Evolutionary conservation across 179 eudicot genomes (phyloP), one percentile per base, ranked within the genome.

Genomic region (Pouteria campechiana): DNA sequence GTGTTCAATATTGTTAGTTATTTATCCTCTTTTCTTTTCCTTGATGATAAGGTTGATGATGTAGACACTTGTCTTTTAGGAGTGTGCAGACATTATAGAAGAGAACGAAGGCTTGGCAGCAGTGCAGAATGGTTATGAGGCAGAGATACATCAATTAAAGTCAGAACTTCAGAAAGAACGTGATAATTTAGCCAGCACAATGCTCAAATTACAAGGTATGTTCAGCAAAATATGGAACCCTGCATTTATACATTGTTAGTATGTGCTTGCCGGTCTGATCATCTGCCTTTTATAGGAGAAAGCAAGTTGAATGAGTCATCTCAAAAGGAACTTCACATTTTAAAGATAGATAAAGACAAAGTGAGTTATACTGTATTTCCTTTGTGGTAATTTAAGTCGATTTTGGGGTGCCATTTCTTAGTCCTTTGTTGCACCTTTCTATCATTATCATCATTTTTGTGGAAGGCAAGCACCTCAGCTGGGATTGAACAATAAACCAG

Each of bases 61-160:
- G 44, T 41, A 25, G 68, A 48, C 64, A 51, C 63, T 68, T 74
- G 61, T 65, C 68, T 66, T 79, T 60, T 79, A 90, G 98, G 98
- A 86, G 55, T 73, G 74, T 62, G 78, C 87, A 67, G 88, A 84
- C 76, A 37, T 72, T 48, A 41, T 68, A 55, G 95, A 85, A 62
- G 93, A 86, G 76, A 86, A 79, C 68, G 74, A 58, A 65, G 67
- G 60, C 57, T 59, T 76, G 53, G 72, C 82, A 10, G 58, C 69
- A 12, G 44, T 70, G 55, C 80, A 77, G 64, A 70, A 72, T 51
- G 62, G 55, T 46, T 68, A 76, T 41, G 94, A 76, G 52, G 47
- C 52, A 21, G 78, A 86, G 61, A 44, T 86, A 53, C 64, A 75
- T 59, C 64, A 72, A 40, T 50, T 79, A 51, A 49, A 50, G 34